Percentiles rank a stretch among this genome's conserved stretches.
These are phyloP conservation scores for Termitomyces sp. DNA, from an alignment of 768 basidiomycete species.

Conservation along the genomic window DNA sequence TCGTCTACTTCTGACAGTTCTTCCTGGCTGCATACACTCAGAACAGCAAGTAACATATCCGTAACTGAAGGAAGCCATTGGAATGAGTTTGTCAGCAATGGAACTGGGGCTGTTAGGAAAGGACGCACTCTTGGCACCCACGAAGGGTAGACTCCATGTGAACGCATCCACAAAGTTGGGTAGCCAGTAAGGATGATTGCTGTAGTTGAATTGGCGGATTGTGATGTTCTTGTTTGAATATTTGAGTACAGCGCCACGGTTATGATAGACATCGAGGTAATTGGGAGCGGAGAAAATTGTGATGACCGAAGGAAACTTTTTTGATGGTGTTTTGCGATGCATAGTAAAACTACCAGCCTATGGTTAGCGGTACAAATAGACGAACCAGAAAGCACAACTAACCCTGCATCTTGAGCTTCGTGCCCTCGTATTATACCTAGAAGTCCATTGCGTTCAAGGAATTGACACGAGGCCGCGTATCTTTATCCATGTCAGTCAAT, in stretches of 20 bases:
- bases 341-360: slow-evolving; percentile 68
- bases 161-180: slow-evolving; percentile 99
- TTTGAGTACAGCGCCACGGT: slow-evolving; percentile 95
- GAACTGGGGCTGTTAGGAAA: not conserved
- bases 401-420: slow-evolving; percentile 97
- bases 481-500: slow-evolving; percentile 33
- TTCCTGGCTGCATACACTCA: slow-evolving; percentile 91
- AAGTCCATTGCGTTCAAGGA: slow-evolving; percentile 88
- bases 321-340: slow-evolving; percentile 92
- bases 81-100: not conserved
- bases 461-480: slow-evolving; percentile 88
- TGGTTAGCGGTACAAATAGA: not conserved
- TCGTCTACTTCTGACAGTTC: slow-evolving; percentile 69
- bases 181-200: slow-evolving; percentile 89
- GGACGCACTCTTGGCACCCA: slow-evolving; percentile 88
- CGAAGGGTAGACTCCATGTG: slow-evolving; percentile 97
- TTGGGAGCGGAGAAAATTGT: slow-evolving; percentile 98
- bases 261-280: slow-evolving; percentile 95
- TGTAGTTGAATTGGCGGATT: slow-evolving; percentile 82
- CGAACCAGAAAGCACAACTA: slow-evolving; percentile 21
- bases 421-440: slow-evolving; percentile 95
- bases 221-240: slow-evolving; percentile 97
- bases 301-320: slow-evolving; percentile 95
- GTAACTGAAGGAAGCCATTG: slow-evolving; percentile 57
- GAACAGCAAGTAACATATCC: slow-evolving; percentile 94